Percentiles rank a stretch among this genome's conserved stretches.
phyloP scores from a whole-genome alignment of 2,329 filamentous ascomycete genomes.

The Phaeoacremonium minimum region DNA sequence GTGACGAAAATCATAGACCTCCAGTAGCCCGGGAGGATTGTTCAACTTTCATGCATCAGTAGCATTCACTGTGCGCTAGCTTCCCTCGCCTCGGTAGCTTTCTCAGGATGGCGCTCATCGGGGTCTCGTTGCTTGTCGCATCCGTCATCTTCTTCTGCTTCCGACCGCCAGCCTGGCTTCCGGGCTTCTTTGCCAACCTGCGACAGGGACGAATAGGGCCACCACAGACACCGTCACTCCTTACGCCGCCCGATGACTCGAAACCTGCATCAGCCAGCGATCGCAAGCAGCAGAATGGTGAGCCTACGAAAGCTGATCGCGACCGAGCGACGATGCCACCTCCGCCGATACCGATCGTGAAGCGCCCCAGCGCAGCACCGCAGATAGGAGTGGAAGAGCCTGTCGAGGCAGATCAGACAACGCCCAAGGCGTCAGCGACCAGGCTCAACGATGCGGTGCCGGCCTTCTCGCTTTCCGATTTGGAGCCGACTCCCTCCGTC shows the following conservation, averaged over 20 bases:
- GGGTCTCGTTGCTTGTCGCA: constrained; percentile 58
- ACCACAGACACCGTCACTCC: constrained; percentile 7
- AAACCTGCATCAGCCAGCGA: too few species aligned
- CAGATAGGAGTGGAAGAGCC: constrained; percentile 8
- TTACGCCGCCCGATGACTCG: constrained; percentile 12
- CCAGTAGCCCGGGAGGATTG: too few species aligned
- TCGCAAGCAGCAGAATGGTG: neutral
- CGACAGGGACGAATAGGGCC: constrained; percentile 9
- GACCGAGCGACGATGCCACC: constrained; percentile 34
- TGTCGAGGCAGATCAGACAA: constrained; percentile 36
- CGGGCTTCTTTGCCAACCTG: constrained; percentile 26
- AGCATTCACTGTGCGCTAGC: neutral
- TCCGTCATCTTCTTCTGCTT: constrained; percentile 55
- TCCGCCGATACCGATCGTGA: constrained; percentile 21
- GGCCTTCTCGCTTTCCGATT: constrained; percentile 37
- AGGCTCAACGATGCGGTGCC: constrained; percentile 29
- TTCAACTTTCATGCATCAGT: constrained; percentile 1
- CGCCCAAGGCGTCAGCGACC: constrained; percentile 42
- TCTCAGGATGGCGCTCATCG: constrained; percentile 49
- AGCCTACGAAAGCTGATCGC: constrained; percentile 5
- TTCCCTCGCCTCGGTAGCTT: constrained; percentile 2
- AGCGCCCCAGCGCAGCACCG: constrained; percentile 12
- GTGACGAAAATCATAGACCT: too few species aligned
- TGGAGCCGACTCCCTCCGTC: neutral
- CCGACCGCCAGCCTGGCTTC: constrained; percentile 46